Evolutionary conservation across 805 yeast genomes (phyloP).

Genomic region (Torulaspora gathmanii): DNA sequence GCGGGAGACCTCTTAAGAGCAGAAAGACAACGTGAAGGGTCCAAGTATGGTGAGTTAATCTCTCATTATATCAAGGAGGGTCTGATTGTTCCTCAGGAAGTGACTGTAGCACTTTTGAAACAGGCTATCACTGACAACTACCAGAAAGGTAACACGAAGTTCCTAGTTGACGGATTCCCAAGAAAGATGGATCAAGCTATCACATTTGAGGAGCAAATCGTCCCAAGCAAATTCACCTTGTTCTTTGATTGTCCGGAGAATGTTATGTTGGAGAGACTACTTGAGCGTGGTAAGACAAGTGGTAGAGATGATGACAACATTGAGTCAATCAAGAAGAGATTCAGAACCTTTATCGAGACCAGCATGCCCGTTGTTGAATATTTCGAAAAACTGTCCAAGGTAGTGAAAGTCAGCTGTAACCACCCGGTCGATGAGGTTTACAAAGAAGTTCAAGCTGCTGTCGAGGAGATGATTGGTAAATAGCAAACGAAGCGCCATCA

Average conservation of each 20-base stretch:
- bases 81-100: slow-evolving; percentile 84
- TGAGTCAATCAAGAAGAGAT: slow-evolving; percentile 86
- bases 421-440: slow-evolving; percentile 78
- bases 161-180: slow-evolving; percentile 94
- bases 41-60: slow-evolving; percentile 80
- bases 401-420: slow-evolving; percentile 74
- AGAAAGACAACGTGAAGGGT: slow-evolving; percentile 79
- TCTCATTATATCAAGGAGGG: slow-evolving; percentile 84
- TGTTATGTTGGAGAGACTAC: slow-evolving; percentile 77
- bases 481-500: neutral
- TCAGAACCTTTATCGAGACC: slow-evolving; percentile 78
- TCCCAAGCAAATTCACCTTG: slow-evolving; percentile 62
- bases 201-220: slow-evolving; percentile 79
- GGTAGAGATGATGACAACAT: slow-evolving; percentile 93
- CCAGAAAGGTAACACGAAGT: slow-evolving; percentile 51
- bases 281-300: slow-evolving; percentile 89
- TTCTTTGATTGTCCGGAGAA: slow-evolving; percentile 79
- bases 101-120: slow-evolving; percentile 77
- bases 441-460: slow-evolving; percentile 58
- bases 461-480: slow-evolving; percentile 41
- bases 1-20: slow-evolving; percentile 97
- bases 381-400: slow-evolving; percentile 67
- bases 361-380: slow-evolving; percentile 91
- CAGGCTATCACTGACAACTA: slow-evolving; percentile 64
- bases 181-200: slow-evolving; percentile 97